These are phyloP conservation scores for Clarireedia paspali DNA, from an alignment of 2,329 filamentous ascomycete species.

Conservation along the genomic window DNA sequence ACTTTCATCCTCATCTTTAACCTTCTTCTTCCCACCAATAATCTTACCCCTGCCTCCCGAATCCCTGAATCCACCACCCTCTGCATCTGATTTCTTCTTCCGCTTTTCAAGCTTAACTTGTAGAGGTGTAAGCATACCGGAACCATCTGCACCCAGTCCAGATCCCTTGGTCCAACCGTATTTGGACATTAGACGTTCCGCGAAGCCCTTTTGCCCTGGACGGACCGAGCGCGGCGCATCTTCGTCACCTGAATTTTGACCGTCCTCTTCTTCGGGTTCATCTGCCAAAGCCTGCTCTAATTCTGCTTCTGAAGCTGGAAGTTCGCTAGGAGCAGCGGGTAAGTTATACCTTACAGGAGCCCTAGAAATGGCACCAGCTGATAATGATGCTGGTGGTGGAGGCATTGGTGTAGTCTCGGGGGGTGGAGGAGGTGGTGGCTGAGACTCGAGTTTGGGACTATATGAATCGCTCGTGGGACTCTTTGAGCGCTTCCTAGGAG, in stretches of 20 bases:
- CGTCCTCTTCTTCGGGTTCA: constrained; percentile 29
- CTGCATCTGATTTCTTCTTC: constrained; percentile 68
- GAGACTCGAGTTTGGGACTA: constrained; percentile 11
- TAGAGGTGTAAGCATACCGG: constrained; percentile 79
- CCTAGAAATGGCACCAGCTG: constrained; percentile 60
- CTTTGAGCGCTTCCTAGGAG: constrained; percentile 37
- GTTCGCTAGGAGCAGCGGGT: constrained; percentile 41
- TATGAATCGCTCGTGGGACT: constrained; percentile 14
- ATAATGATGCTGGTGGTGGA: constrained; percentile 22
- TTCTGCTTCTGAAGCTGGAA: constrained; percentile 45
- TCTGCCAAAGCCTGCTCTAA: constrained; percentile 38
- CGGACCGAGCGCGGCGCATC: constrained; percentile 49
- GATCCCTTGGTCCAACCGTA: constrained; percentile 88
- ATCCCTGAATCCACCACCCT: constrained; percentile 70
- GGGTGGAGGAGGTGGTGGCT: constrained; percentile 24
- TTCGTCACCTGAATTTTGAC: constrained; percentile 23
- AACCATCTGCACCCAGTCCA: constrained; percentile 74
- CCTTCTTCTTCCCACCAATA: constrained; percentile 58
- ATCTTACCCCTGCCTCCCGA: constrained; percentile 67
- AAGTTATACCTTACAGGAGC: constrained; percentile 68
- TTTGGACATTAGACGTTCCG: constrained; percentile 81
- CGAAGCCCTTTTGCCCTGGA: constrained; percentile 78
- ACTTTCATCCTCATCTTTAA: constrained; percentile 33
- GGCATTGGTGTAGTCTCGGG: constrained; percentile 23
- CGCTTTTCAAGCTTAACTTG: constrained; percentile 80